phyloP scores from a whole-genome alignment of 805 yeast genomes.

The Schwanniomyces polymorphus region DNA sequence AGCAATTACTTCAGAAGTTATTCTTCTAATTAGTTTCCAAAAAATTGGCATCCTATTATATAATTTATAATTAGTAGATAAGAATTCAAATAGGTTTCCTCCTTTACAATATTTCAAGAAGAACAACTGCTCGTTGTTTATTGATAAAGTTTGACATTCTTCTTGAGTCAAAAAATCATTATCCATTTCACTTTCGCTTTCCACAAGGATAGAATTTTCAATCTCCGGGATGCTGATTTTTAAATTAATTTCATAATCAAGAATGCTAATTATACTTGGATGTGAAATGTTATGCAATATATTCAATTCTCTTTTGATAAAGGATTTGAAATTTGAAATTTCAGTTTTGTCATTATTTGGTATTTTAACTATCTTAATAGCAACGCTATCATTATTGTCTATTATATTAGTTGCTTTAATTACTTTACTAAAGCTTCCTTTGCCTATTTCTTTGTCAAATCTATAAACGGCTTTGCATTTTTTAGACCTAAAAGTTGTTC shows the following conservation, averaged over 20 bases:
- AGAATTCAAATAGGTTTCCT: conserved; percentile 78
- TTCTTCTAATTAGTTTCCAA: conserved; percentile 52
- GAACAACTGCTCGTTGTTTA: conserved; percentile 41
- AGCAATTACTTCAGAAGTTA: conserved; percentile 67
- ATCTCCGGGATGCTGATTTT: conserved; percentile 23
- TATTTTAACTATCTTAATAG: conserved; percentile 64
- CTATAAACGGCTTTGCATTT: conserved; percentile 4
- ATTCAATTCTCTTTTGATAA: conserved; percentile 63
- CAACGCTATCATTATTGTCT: conserved; percentile 40
- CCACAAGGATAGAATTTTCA: conserved; percentile 9
- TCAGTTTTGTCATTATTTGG: conserved; percentile 28
- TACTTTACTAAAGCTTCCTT: conserved; percentile 71
- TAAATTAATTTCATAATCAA: conserved; percentile 48
- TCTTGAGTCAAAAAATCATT: neutral
- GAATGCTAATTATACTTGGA: conserved; percentile 66
- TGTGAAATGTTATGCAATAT: conserved; percentile 58
- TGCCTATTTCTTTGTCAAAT: conserved; percentile 46
- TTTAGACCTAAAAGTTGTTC: conserved; percentile 2
- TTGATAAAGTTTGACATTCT: conserved; percentile 8
- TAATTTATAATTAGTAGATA: conserved; percentile 32
- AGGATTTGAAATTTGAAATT: conserved; percentile 31
- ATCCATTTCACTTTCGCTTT: conserved; percentile 16
- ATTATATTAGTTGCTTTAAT: conserved; percentile 41
- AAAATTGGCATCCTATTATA: conserved; percentile 35
- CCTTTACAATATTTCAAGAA: conserved; percentile 79